Conservation (phyloP, 2,329 filamentous ascomycete species). For the Paracorniculantispora psalliotae region DNA sequence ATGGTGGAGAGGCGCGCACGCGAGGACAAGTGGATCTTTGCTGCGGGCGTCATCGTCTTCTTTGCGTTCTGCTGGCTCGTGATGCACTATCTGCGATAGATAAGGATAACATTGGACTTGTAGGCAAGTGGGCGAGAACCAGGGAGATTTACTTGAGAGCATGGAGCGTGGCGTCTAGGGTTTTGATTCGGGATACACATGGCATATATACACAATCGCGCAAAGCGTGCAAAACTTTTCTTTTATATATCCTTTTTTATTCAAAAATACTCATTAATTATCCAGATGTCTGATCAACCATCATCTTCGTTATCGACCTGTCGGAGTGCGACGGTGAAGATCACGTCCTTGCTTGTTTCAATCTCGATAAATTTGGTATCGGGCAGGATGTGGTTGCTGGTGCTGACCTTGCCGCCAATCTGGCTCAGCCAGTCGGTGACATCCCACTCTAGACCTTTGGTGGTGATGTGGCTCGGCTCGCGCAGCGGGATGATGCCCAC, state of each 20-base stretch:
- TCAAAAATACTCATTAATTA: neutral
- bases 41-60: conserved; percentile 78
- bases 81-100: conserved; percentile 70
- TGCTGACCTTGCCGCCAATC: conserved; percentile 70
- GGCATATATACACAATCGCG: conserved; percentile 6
- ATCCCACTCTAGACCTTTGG: conserved; percentile 84
- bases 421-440: conserved; percentile 73
- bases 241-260: conserved; percentile 2
- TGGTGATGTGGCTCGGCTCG: conserved; percentile 73
- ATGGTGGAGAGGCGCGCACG: conserved; percentile 90
- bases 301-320: conserved; percentile 32
- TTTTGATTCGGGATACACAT: conserved; percentile 1
- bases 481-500: conserved; percentile 83
- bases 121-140: neutral
- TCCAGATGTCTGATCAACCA: neutral
- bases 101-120: conserved; percentile 8
- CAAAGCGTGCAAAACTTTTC: neutral
- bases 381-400: conserved; percentile 69
- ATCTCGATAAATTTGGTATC: conserved; percentile 57
- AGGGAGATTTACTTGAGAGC: neutral
- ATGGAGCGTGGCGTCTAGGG: conserved; percentile 15
- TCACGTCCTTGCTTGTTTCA: conserved; percentile 56
- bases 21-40: conserved; percentile 98
- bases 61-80: conserved; percentile 90
- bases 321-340: conserved; percentile 69